phyloP scores from a whole-genome alignment of 257 asterid genomes.

The Striga asiatica region DNA sequence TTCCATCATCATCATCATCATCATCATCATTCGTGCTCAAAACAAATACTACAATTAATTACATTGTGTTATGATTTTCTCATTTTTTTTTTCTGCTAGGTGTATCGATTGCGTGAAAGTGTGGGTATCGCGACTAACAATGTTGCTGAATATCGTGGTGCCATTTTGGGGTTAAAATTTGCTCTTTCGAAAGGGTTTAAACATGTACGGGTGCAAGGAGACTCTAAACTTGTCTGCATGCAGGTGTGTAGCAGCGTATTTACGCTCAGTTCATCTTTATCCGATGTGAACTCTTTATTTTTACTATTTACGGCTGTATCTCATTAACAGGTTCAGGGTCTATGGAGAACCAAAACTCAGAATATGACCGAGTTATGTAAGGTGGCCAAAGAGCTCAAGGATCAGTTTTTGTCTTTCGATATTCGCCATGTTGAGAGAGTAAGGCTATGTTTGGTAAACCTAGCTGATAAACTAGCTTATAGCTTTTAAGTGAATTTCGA shows the following conservation, averaged over 20 bases:
- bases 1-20: too few relatives aligned
- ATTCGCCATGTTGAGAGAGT: slow-evolving; percentile 79
- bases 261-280: neutral
- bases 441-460: slow-evolving; percentile 21
- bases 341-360: slow-evolving; percentile 81
- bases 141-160: slow-evolving; percentile 88
- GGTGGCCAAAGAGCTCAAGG: slow-evolving; percentile 83
- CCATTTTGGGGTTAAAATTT: slow-evolving; percentile 75
- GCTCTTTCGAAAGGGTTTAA: slow-evolving; percentile 83
- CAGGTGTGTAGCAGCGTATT: slow-evolving; percentile 67
- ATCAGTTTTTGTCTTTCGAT: slow-evolving; percentile 65
- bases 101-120: slow-evolving; percentile 84
- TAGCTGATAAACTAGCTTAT: neutral
- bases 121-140: slow-evolving; percentile 89
- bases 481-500: neutral
- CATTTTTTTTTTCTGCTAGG: slow-evolving; percentile 26
- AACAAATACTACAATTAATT: slow-evolving; percentile 1
- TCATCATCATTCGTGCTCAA: too few relatives aligned
- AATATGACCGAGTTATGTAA: slow-evolving; percentile 92
- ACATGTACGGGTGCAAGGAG: slow-evolving; percentile 81
- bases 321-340: slow-evolving; percentile 68
- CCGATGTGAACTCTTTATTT: too few relatives aligned
- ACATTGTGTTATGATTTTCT: neutral
- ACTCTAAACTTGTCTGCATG: slow-evolving; percentile 99
- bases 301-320: slow-evolving; percentile 4